Conservation (phyloP, 2,329 filamentous ascomycete species). For the Cercospora zeina region DNA sequence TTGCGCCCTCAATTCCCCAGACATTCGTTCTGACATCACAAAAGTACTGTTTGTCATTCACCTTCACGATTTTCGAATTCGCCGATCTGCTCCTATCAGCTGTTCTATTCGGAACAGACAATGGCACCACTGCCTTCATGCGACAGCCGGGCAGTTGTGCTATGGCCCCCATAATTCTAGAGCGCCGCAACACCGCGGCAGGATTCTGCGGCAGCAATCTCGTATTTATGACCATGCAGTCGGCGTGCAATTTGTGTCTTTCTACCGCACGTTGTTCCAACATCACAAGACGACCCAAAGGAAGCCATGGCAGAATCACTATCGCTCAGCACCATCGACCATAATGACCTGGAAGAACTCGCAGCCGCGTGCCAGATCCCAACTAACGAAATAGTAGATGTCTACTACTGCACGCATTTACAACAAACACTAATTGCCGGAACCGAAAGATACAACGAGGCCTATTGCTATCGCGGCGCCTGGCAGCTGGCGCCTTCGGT, state of each 20-base stretch:
- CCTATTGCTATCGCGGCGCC: not conserved
- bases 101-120: not conserved
- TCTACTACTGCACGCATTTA: not conserved
- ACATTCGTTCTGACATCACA: too few relatives aligned
- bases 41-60: not conserved
- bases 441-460: not conserved
- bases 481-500: not conserved
- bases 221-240: not conserved
- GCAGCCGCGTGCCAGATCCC: not conserved
- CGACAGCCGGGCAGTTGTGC: not conserved
- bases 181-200: not conserved
- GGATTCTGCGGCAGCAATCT: not conserved
- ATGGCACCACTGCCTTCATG: not conserved
- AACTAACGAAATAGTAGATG: slow-evolving; percentile 1
- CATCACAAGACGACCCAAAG: not conserved
- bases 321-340: not conserved
- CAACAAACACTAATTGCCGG: not conserved
- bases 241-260: not conserved
- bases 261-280: not conserved
- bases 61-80: not conserved
- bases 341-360: not conserved
- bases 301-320: not conserved
- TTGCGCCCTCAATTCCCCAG: not conserved
- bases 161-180: not conserved
- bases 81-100: not conserved